Evolutionary conservation across 139 green algal species (phyloP), one percentile per base, ranked within the genome.

Genomic region (Chlamydomonas schloesseri): DNA sequence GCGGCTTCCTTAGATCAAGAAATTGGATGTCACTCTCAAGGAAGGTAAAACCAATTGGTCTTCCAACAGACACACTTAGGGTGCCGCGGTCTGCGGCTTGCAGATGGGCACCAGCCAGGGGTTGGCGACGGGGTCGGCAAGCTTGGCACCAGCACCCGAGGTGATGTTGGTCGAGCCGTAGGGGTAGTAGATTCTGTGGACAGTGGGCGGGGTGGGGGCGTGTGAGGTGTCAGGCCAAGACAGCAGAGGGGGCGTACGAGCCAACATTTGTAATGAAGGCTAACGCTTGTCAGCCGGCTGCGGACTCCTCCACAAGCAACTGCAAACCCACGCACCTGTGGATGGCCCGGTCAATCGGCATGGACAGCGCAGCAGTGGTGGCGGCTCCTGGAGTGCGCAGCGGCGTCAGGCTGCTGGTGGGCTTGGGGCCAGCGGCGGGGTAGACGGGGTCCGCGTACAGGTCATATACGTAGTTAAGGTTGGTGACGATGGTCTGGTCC

Each of bases 271-370:
- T n/a, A n/a, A n/a, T n/a, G n/a, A n/a, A n/a, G n/a, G n/a, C n/a
- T n/a, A n/a, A n/a, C n/a, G n/a, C n/a, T n/a, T n/a, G n/a, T n/a
- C n/a, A n/a, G n/a, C n/a, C n/a, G n/a, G n/a, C n/a, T n/a, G n/a
- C n/a, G n/a, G n/a, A n/a, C n/a, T n/a, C n/a, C n/a, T n/a, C n/a
- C n/a, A n/a, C n/a, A n/a, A n/a, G n/a, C n/a, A n/a, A n/a, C n/a
- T n/a, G n/a, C n/a, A n/a, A n/a, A n/a, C n/a, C n/a, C 26, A 34
- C 60, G 21, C 36, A 79, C 72, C 72, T 64, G 47, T 79, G 64
- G 57, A 79, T 64, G 47, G 26, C 47, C 24, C 28, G 9, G 47
- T 28, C 47, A 29, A 79, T 65, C 29, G 33, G 24, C 1, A 47
- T 65, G 2, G 36, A 55, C 11, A 75, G 20, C 28, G 36, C 6